Evolutionary conservation across 164 flowering plant genomes (phyloP), one percentile per base, ranked within the genome.

Genomic region (Amborella trichopoda): DNA sequence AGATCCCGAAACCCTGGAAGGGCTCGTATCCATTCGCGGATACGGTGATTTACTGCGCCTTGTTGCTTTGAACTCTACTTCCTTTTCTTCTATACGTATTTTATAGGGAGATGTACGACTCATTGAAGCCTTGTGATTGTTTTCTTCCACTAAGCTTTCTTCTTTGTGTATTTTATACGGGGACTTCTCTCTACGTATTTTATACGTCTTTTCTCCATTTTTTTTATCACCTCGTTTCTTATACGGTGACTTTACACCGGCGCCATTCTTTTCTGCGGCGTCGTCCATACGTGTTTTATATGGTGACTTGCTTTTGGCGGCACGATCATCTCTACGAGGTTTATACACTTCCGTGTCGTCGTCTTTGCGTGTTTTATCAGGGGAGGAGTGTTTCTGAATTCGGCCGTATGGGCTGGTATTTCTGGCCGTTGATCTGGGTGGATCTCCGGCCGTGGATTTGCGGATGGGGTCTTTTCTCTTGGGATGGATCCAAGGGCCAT

Each of bases 291-390:
- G 57, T 23, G 58, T 53, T 60, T 55, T 66, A 60, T 60, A 72
- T 2, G 81, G 75, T 2, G 79, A 78, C 52, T 56, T 73, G 38
- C 71, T 67, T 22, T 53, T 62, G n/a, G n/a, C n/a, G n/a, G n/a
- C n/a, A n/a, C n/a, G n/a, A n/a, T n/a, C n/a, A n/a, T n/a, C n/a
- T n/a, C n/a, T n/a, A n/a, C n/a, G n/a, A n/a, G n/a, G n/a, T n/a
- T n/a, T n/a, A n/a, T n/a, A n/a, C n/a, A n/a, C n/a, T n/a, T n/a
- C n/a, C n/a, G n/a, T n/a, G n/a, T n/a, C n/a, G n/a, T n/a, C n/a
- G n/a, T n/a, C n/a, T n/a, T n/a, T n/a, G n/a, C n/a, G n/a, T n/a
- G n/a, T n/a, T n/a, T n/a, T n/a, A n/a, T n/a, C n/a, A n/a, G n/a
- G n/a, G n/a, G n/a, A n/a, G n/a, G n/a, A 22, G 26, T 42, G 13